Conservation (phyloP, 352 stramenopile species). For the Blastocystis sp. region DNA sequence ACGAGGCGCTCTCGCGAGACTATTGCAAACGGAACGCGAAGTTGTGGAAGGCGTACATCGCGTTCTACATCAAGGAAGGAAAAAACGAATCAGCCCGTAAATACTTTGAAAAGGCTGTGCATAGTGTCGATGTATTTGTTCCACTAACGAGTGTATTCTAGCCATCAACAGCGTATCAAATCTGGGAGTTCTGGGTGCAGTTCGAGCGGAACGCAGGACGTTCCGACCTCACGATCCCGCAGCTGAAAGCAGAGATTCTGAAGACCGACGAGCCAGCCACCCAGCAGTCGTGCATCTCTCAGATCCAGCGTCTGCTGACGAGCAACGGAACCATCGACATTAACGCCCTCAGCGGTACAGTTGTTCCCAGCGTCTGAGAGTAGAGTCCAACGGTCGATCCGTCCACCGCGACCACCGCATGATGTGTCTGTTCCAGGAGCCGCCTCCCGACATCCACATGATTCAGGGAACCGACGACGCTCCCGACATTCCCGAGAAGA, state of each 20-base stretch:
- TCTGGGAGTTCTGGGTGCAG: conserved; percentile 42
- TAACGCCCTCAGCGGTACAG: conserved; percentile 14
- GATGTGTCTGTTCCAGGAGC: conserved; percentile 31
- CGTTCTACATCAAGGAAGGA: conserved; percentile 20
- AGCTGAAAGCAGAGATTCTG: conserved; percentile 14
- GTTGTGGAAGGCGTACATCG: conserved; percentile 52
- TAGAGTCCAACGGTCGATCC: conserved; percentile 10
- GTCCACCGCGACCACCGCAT: neutral
- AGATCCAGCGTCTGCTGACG: neutral
- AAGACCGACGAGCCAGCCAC: neutral
- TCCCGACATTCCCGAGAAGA: neutral
- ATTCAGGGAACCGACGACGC: conserved; percentile 10
- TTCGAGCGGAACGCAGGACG: conserved; percentile 1
- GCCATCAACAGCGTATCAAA: neutral
- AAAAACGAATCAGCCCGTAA: conserved; percentile 34
- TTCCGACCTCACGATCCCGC: neutral
- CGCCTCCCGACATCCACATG: conserved; percentile 20
- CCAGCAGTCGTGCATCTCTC: neutral
- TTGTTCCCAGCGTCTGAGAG: neutral
- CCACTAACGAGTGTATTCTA: neutral
- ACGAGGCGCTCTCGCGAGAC: neutral
- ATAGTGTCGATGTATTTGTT: conserved; percentile 6
- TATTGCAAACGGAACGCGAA: neutral
- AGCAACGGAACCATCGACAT: conserved; percentile 31
- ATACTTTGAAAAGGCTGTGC: neutral